Base-by-base conservation (phyloP, 2,329 filamentous ascomycete genomes). In the Camillea tinctor region DNA sequence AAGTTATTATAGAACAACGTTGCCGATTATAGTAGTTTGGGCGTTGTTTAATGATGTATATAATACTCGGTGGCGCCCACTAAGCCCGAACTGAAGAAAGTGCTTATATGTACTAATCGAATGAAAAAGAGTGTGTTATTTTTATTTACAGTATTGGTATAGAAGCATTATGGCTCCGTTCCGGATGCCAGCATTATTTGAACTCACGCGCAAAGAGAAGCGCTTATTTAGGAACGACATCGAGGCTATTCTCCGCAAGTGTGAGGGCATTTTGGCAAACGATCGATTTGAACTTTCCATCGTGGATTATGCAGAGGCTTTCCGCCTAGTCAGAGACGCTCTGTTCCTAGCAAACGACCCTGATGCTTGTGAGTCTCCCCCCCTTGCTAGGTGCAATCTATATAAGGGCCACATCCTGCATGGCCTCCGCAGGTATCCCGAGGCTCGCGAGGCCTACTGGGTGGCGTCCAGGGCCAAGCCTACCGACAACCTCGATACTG, bases 371-470 rank as follows among this genome's bases (percentile, higher is more conserved):
- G 66, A 69, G 51, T 59, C 49, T 8, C 57, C 67, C 11, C 65
- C 66, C n/a, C 60, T 71, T 9, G 64, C 66, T 2, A 64, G 56
- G 20, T 69, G 67, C 48, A 60, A 69, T 36, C 52, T 69, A 0
- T 64, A 65, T 22, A 59, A 63, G 9, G 69, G 69, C 1, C 64
- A 68, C 9, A 55, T 62, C 9, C 50, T 68, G 4, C 19, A 59
- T 4, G 65, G 52, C 11, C 56, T 68, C 22, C 44, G 57, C 3
- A 30, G 40, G 20, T 54, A 63, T 17, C 1, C n/a, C 2, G 65
- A 63, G 9, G 69, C 69, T 0, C 56, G 56, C 8, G 40, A 58
- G 1, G 63, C 62, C 7, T 71, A 66, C 26, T 44, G 19, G 11
- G 44, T 48, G 17, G 67, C 68, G 0, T 58, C 63, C 0, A 55